phyloP scores from a whole-genome alignment of 352 stramenopile genomes.

The Pythium rhizo-oryzae region DNA sequence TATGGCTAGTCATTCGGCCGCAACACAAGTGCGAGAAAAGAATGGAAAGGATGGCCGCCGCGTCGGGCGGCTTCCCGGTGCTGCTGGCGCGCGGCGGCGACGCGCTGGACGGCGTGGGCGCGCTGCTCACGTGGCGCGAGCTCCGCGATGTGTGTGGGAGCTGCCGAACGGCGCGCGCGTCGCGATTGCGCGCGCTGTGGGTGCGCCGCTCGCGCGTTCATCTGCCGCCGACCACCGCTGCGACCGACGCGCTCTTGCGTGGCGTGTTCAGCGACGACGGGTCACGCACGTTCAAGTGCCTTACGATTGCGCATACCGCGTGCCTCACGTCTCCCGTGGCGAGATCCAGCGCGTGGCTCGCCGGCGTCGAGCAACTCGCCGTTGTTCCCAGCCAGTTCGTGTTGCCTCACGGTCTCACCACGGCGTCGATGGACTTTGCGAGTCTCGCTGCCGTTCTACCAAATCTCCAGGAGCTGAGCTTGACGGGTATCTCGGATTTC shows the following conservation, averaged over 20 bases:
- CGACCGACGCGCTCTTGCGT: neutral
- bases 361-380: neutral
- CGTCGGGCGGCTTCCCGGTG: neutral
- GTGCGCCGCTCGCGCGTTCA: neutral
- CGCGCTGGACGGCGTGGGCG: slow-evolving; percentile 4
- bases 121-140: slow-evolving; percentile 14
- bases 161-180: neutral
- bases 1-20: neutral
- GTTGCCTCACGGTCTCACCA: neutral
- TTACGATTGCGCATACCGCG: slow-evolving; percentile 4
- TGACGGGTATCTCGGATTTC: slow-evolving; percentile 1
- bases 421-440: neutral
- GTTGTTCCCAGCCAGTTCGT: slow-evolving; percentile 10
- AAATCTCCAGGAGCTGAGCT: slow-evolving; percentile 1
- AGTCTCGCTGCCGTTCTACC: neutral
- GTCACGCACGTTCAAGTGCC: neutral
- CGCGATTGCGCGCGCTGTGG: slow-evolving; percentile 4
- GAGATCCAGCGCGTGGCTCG: neutral
- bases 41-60: neutral
- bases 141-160: neutral
- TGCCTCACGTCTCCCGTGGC: neutral
- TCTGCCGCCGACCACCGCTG: neutral
- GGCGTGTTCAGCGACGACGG: neutral
- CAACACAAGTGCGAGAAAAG: no score
- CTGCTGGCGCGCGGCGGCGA: slow-evolving; percentile 1